Conservation (phyloP, 441 rosid genomes). For the Gossypium lobatum region DNA sequence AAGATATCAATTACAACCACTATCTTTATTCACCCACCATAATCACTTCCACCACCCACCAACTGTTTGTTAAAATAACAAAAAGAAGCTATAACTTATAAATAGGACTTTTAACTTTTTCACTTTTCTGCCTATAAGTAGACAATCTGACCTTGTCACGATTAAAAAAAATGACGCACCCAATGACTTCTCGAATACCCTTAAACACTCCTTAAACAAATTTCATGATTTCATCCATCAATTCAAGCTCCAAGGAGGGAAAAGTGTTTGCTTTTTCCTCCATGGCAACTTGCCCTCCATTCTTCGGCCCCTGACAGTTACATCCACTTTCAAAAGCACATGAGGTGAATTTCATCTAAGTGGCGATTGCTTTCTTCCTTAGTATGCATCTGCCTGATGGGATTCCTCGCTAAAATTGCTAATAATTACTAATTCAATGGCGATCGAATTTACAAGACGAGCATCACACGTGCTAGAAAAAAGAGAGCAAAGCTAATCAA, state of each 20-base stretch:
- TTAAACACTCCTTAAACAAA: background rate
- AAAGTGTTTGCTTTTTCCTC: background rate
- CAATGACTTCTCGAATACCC: background rate
- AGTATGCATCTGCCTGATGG: background rate
- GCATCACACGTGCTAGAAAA: background rate
- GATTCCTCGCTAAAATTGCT: background rate
- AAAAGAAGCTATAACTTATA: background rate
- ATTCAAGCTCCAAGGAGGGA: background rate
- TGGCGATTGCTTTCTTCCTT: constrained; percentile 4
- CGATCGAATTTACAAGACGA: background rate
- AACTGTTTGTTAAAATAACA: background rate
- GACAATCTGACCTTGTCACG: background rate
- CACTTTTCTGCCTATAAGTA: background rate
- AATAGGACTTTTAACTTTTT: background rate
- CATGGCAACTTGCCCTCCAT: background rate
- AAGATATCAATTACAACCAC: background rate
- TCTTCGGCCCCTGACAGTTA: constrained; percentile 3
- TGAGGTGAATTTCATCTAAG: background rate
- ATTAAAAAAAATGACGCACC: background rate
- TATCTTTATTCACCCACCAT: background rate
- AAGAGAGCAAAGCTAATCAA: background rate
- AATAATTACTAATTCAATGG: background rate
- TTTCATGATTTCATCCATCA: background rate
- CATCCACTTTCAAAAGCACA: background rate
- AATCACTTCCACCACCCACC: background rate